Evolutionary conservation across 2,329 filamentous ascomycete genomes (phyloP), one percentile per base, ranked within the genome.

Genomic region (Colletotrichum filicis): DNA sequence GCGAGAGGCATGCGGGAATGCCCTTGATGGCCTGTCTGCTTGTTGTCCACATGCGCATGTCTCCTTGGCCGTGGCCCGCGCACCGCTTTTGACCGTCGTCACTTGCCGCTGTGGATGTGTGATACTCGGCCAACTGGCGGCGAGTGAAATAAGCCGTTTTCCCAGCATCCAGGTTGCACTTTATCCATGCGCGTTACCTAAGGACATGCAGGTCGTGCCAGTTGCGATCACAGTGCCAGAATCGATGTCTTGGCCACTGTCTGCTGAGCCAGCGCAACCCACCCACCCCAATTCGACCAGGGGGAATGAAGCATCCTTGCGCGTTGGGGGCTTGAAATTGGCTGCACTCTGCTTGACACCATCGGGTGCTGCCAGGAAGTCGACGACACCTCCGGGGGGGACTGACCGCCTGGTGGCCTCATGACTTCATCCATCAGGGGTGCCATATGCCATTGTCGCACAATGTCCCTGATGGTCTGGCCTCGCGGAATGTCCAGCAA

Each of bases 301-400:
- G 65, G 58, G 58, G 26, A 28, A 14, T 12, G 19, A 55, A 30
- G 28, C n/a, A 58, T 56, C 67, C 66, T 28, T 73, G 70, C 35
- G 42, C 14, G 60, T 70, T 70, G 70, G 70, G 70, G 70, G 66
- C 70, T 65, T 65, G 42, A 72, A 71, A 65, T 69, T 73, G 59
- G 59, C 59, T 59, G 37, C 56, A 60, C 59, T 69, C 22, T 69
- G 66, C 59, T 73, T 70, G 53, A 53, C 66, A 57, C 46, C 52
- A 35, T 30, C 66, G 56, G 60, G 53, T n/a, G 52, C 49, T 42
- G 42, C 68, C 62, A 68, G 26, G 19, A 26, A 46, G 58, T 12
- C 26, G 11, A 24, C 11, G 30, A 35, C 11, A 59, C 64, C 57
- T 49, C 64, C 66, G 64, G 32, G 46, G n/a, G 57, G 67, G 56